Conservation (phyloP, 768 basidiomycete species). For the Fistulinella prunicolor region DNA sequence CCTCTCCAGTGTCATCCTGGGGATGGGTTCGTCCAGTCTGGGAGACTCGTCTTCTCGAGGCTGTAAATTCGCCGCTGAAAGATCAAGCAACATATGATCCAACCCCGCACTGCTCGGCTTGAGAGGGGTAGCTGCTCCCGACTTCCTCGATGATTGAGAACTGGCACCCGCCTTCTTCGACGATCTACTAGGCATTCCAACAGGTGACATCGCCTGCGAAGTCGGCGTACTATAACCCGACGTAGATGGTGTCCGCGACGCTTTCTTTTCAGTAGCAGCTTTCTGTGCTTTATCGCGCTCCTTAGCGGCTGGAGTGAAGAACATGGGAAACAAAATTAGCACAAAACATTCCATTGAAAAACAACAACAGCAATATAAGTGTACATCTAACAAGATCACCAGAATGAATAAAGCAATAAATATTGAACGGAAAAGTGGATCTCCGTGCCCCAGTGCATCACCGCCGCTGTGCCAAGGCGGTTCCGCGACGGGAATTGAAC, state of each 20-base stretch:
- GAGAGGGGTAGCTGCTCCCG: slow-evolving; percentile 44
- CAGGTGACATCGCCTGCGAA: slow-evolving; percentile 44
- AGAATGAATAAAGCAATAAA: slow-evolving; percentile 17
- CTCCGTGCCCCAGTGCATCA: slow-evolving; percentile 10
- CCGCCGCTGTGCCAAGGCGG: slow-evolving; percentile 49
- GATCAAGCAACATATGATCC: slow-evolving; percentile 66
- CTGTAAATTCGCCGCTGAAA: slow-evolving; percentile 69
- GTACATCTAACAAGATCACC: slow-evolving; percentile 29
- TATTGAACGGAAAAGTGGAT: slow-evolving; percentile 5
- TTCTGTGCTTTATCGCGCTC: slow-evolving; percentile 77
- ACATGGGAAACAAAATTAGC: slow-evolving; percentile 36
- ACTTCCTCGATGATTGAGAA: slow-evolving; percentile 34
- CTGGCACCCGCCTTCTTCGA: slow-evolving; percentile 39
- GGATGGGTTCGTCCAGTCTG: slow-evolving; percentile 46
- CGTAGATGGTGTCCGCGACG: slow-evolving; percentile 28
- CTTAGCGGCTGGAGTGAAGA: slow-evolving; percentile 58
- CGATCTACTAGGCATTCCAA: slow-evolving; percentile 40
- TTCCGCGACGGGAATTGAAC: slow-evolving; percentile 74
- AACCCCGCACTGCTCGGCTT: slow-evolving; percentile 30
- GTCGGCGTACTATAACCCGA: slow-evolving; percentile 40
- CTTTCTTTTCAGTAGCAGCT: slow-evolving; percentile 43
- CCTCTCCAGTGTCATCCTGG: slow-evolving; percentile 63
- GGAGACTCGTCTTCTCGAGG: slow-evolving; percentile 40
- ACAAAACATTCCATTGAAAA: slow-evolving; percentile 36
- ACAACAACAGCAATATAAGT: slow-evolving; percentile 27